phyloP scores from a whole-genome alignment of 768 basidiomycete genomes.

The Thelephora ganbajun region DNA sequence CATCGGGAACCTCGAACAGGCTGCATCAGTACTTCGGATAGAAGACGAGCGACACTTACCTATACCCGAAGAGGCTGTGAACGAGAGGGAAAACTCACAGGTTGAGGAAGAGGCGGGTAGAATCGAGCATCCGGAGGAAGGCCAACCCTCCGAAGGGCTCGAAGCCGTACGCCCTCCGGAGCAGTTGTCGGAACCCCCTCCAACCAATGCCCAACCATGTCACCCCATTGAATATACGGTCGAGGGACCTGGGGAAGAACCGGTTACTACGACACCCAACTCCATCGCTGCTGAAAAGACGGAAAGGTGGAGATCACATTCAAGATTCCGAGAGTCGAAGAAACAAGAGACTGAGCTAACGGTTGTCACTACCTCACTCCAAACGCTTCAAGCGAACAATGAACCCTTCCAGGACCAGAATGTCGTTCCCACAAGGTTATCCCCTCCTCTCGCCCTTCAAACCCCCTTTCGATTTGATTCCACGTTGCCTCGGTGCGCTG shows the following conservation, averaged over 20 bases:
- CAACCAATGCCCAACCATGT: slow-evolving; percentile 4
- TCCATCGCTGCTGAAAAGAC: slow-evolving; percentile 38
- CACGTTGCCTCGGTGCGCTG: slow-evolving; percentile 26
- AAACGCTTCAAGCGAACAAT: slow-evolving; percentile 28
- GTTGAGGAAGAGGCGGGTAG: slow-evolving; percentile 22
- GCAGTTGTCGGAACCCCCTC: neutral
- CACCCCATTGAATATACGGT: slow-evolving; percentile 3
- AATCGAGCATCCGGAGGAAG: slow-evolving; percentile 13
- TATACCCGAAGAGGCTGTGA: slow-evolving; percentile 72
- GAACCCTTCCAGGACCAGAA: slow-evolving; percentile 63
- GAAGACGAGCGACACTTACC: slow-evolving; percentile 81
- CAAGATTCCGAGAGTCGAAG: slow-evolving; percentile 44
- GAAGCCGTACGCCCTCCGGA: neutral
- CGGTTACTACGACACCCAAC: slow-evolving; percentile 16
- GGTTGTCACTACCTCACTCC: slow-evolving; percentile 31
- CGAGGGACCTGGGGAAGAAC: slow-evolving; percentile 14
- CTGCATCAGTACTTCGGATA: slow-evolving; percentile 83
- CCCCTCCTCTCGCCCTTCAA: slow-evolving; percentile 33
- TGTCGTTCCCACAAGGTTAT: slow-evolving; percentile 20
- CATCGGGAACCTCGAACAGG: slow-evolving; percentile 82
- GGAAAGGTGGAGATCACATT: slow-evolving; percentile 61
- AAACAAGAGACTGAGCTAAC: slow-evolving; percentile 54
- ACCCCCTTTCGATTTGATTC: slow-evolving; percentile 40
- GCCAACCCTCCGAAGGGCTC: neutral
- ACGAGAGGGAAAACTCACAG: slow-evolving; percentile 58